phyloP scores from a whole-genome alignment of 2,329 filamentous ascomycete genomes.

The Coleophoma cylindrospora region DNA sequence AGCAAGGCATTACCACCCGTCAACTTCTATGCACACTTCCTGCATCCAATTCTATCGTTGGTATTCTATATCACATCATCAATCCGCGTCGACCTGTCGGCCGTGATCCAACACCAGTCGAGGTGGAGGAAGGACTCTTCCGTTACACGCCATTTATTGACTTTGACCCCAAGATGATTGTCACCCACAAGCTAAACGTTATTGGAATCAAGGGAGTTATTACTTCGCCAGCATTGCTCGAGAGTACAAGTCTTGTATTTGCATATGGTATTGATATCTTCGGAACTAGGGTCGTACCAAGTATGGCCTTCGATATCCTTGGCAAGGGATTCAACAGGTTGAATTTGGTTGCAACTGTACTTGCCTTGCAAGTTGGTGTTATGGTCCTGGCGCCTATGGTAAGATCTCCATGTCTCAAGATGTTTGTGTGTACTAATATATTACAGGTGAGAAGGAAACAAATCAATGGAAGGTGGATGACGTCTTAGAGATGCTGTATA shows the following conservation, averaged over 20 bases:
- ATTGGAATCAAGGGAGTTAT: conserved; percentile 70
- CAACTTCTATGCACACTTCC: conserved; percentile 77
- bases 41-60: conserved; percentile 67
- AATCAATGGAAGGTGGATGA: conserved; percentile 58
- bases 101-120: conserved; percentile 73
- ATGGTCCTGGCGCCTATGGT: conserved; percentile 80
- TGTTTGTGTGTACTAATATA: conserved; percentile 26
- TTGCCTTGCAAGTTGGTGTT: conserved; percentile 73
- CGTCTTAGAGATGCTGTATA: conserved; percentile 11
- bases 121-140: conserved; percentile 78
- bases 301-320: conserved; percentile 84
- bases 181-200: conserved; percentile 81
- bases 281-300: conserved; percentile 80
- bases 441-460: conserved; percentile 57
- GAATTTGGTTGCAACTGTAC: conserved; percentile 77
- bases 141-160: conserved; percentile 74
- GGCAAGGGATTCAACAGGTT: conserved; percentile 92
- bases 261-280: conserved; percentile 88
- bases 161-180: conserved; percentile 73
- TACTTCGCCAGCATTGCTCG: conserved; percentile 72
- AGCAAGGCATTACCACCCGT: conserved; percentile 84
- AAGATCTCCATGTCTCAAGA: conserved; percentile 32
- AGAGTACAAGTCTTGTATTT: conserved; percentile 88
- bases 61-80: conserved; percentile 71
- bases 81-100: conserved; percentile 84